A percentile compares a stretch with the other conserved stretches of the same genome.
phyloP scores from a whole-genome alignment of 2,329 filamentous ascomycete genomes.

The Allantophomopsis lycopodina region DNA sequence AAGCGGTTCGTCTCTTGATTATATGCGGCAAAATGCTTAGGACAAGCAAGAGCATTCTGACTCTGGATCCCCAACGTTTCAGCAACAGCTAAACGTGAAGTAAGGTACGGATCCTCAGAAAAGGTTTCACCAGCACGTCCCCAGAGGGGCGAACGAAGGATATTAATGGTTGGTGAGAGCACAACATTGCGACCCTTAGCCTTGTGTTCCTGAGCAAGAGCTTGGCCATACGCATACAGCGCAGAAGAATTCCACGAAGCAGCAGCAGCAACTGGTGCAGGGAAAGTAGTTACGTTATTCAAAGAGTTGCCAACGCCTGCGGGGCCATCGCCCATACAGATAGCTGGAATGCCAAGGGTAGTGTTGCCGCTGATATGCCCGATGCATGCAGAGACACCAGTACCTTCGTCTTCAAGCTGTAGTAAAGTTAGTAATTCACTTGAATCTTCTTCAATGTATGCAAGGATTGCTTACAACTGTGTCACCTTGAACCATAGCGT shows the following conservation, averaged over 20 bases:
- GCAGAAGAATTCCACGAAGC: conserved; percentile 42
- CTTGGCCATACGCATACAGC: conserved; percentile 32
- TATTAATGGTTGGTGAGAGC: conserved; percentile 48
- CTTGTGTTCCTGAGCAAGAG: conserved; percentile 38
- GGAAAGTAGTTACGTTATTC: conserved; percentile 38
- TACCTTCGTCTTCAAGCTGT: conserved; percentile 4
- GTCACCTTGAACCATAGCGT: conserved; percentile 5
- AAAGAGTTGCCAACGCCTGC: conserved; percentile 47
- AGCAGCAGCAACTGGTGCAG: conserved; percentile 45
- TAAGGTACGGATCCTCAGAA: conserved; percentile 30
- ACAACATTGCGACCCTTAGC: conserved; percentile 49
- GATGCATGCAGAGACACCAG: conserved; percentile 4
- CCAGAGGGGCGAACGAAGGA: conserved; percentile 29
- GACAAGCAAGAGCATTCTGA: conserved; percentile 23
- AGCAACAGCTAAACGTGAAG: conserved; percentile 25
- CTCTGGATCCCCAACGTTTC: conserved; percentile 27
- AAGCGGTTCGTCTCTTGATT: conserved; percentile 23
- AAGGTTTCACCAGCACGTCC: conserved; percentile 34
- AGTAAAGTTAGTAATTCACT: background rate
- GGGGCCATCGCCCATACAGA: conserved; percentile 54
- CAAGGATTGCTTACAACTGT: conserved; percentile 2
- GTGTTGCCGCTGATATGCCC: conserved; percentile 4
- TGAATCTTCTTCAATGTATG: background rate
- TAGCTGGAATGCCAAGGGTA: conserved; percentile 42
- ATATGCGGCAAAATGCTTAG: conserved; percentile 31